Conservation (phyloP, 306 rosid genomes). For the Gastrolobium villosum region DNA sequence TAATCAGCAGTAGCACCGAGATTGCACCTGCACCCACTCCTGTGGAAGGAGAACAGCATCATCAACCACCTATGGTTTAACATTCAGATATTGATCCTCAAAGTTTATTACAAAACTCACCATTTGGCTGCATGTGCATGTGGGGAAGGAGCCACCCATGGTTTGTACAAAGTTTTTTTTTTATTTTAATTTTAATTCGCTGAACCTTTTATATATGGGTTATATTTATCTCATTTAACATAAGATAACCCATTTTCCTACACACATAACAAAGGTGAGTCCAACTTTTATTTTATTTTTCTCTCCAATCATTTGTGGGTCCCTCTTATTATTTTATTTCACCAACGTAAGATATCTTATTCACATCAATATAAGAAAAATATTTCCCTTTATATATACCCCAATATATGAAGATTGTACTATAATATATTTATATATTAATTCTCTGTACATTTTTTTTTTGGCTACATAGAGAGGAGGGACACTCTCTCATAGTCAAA, state of each 20-base stretch:
- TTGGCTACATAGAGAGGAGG: neutral
- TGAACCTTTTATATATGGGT: neutral
- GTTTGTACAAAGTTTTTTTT: neutral
- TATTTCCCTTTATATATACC: too few species aligned
- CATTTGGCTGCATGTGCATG: neutral
- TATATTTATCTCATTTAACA: too few species aligned
- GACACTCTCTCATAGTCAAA: neutral
- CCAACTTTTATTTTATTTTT: too few species aligned
- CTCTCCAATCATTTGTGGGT: too few species aligned
- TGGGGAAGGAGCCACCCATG: neutral
- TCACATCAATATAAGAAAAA: too few species aligned
- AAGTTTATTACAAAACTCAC: neutral
- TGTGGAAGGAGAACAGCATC: constrained; percentile 37
- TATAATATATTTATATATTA: neutral
- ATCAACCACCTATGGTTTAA: constrained; percentile 33
- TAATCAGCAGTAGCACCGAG: constrained; percentile 40
- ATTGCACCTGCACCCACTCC: constrained; percentile 55
- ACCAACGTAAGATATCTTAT: too few species aligned
- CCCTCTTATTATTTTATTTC: too few species aligned
- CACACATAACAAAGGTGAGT: too few species aligned
- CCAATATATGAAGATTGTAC: neutral
- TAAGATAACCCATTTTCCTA: too few species aligned
- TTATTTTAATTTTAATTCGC: neutral
- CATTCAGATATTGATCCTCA: constrained; percentile 21
- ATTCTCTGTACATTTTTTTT: neutral